These are phyloP conservation scores for Elaeis oleifera DNA, from an alignment of 202 grass and related monocot species.

Conservation along the genomic window DNA sequence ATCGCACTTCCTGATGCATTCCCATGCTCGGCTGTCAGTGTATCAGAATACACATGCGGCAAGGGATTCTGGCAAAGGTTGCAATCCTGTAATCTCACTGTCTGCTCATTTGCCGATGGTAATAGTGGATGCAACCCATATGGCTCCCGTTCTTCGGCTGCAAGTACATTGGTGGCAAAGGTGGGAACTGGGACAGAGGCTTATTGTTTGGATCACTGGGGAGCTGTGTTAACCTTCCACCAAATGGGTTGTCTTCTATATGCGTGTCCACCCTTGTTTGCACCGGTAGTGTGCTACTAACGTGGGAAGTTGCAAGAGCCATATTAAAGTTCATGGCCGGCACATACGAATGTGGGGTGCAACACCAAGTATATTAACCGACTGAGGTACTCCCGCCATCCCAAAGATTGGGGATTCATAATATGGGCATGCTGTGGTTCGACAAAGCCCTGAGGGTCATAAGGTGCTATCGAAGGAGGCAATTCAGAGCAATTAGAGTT, in stretches of 20 bases:
- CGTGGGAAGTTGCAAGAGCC: not conserved
- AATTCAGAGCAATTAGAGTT: slow-evolving; percentile 42
- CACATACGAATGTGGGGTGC: not conserved
- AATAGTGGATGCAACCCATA: slow-evolving; percentile 32
- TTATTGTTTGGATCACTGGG: slow-evolving; percentile 7
- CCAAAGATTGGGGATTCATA: not conserved
- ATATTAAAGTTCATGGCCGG: not conserved
- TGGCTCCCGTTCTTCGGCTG: slow-evolving; percentile 36
- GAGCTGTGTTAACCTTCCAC: slow-evolving; percentile 12
- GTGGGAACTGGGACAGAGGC: slow-evolving; percentile 75
- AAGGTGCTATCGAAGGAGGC: not conserved
- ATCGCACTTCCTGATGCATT: slow-evolving; percentile 35
- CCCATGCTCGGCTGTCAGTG: slow-evolving; percentile 38
- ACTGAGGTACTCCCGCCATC: not conserved
- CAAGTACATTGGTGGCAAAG: slow-evolving; percentile 77
- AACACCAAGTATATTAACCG: not conserved
- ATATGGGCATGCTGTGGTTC: not conserved
- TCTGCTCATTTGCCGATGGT: slow-evolving; percentile 8
- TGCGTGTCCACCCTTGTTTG: not conserved
- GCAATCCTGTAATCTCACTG: slow-evolving; percentile 45
- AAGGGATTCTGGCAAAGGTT: slow-evolving; percentile 59
- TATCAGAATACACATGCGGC: slow-evolving; percentile 77
- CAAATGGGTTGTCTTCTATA: not conserved
- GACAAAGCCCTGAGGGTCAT: not conserved
- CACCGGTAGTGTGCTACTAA: not conserved